Base-by-base conservation (phyloP, 768 basidiomycete genomes). In the Grammothele lineata region DNA sequence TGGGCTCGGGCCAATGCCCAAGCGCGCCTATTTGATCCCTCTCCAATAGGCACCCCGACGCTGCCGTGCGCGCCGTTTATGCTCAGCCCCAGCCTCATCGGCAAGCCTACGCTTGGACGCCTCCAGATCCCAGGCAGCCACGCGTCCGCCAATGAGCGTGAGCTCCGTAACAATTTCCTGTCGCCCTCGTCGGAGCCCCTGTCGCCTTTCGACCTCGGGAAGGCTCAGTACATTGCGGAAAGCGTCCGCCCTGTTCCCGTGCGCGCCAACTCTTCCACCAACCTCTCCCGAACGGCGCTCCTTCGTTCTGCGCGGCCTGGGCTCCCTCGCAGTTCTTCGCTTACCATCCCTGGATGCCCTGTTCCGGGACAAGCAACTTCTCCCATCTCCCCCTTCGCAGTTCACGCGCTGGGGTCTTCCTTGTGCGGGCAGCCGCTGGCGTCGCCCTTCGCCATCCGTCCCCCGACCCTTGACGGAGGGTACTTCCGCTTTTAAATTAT, bases 1-100 rank as follows among this genome's bases (percentile, higher is more conserved):
- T 53, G 51, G 51, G 42, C 46, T 6, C 19, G 42, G 8, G 19
- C 48, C 10, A 47, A 53, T n/a, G 43, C 43, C 9, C 51, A 40
- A 27, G 43, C 45, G 14, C 50, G 30, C 2, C 33, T 10, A 7
- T 34, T 37, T 4, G 46, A 48, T 2, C n/a, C 40, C 2, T 53
- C 51, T 0, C 51, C 51, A 1, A 37, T 48, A 2, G 42, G 18
- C 3, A 45, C 43, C 4, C 51, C 51, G 9, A 18, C 17, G 3
- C 11, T 41, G 7, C 34, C 51, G 5, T 37, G 25, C n/a, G 33
- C 51, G 10, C 46, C 51, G 3, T 37, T 44, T 32, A 25, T 45
- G 22, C 46, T 53, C 22, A 33, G 25, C 21, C 33, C 45, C 5
- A 43, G n/a, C 5, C 25, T 11, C 9, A 7, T 25, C 19, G 42